These are phyloP conservation scores for Zoysia japonica DNA, from an alignment of 176 grass and related monocot genomes.

Conservation along the genomic window DNA sequence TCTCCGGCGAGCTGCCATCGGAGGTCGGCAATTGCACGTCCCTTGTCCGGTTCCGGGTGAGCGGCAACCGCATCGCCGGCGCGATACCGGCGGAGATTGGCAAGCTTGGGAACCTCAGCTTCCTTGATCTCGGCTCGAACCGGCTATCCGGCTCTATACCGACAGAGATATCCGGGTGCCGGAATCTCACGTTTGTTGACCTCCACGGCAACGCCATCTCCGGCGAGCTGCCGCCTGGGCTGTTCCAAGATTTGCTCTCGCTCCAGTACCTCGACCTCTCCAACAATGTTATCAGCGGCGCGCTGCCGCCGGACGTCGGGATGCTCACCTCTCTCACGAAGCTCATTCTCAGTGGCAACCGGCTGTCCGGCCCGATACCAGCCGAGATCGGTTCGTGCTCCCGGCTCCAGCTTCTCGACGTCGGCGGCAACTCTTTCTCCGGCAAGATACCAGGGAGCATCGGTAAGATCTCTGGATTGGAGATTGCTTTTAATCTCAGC, in stretches of 20 bases:
- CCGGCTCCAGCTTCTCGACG: constrained; percentile 77
- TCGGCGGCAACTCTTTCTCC: constrained; percentile 60
- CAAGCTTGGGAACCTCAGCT: constrained; percentile 59
- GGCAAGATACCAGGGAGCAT: constrained; percentile 64
- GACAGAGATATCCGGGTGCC: constrained; percentile 48
- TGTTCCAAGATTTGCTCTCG: constrained; percentile 54
- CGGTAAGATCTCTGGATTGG: constrained; percentile 67
- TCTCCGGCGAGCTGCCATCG: constrained; percentile 51
- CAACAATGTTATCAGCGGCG: constrained; percentile 57
- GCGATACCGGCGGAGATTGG: constrained; percentile 51
- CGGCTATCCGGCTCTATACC: constrained; percentile 58
- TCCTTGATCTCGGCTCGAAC: constrained; percentile 74
- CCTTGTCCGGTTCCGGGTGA: constrained; percentile 56
- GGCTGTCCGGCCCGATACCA: constrained; percentile 51
- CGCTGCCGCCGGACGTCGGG: constrained; percentile 47
- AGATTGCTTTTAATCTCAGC: constrained; percentile 78
- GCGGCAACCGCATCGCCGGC: constrained; percentile 59
- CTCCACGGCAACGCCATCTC: constrained; percentile 66
- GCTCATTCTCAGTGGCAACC: constrained; percentile 61
- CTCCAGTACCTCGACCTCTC: constrained; percentile 87
- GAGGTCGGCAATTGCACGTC: constrained; percentile 68
- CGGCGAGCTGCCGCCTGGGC: constrained; percentile 46
- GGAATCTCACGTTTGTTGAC: constrained; percentile 81
- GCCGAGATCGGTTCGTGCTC: constrained; percentile 73
- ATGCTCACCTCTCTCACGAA: constrained; percentile 75